phyloP scores from a whole-genome alignment of 208 protist genomes.

The Acanthamoeba castellanii region DNA sequence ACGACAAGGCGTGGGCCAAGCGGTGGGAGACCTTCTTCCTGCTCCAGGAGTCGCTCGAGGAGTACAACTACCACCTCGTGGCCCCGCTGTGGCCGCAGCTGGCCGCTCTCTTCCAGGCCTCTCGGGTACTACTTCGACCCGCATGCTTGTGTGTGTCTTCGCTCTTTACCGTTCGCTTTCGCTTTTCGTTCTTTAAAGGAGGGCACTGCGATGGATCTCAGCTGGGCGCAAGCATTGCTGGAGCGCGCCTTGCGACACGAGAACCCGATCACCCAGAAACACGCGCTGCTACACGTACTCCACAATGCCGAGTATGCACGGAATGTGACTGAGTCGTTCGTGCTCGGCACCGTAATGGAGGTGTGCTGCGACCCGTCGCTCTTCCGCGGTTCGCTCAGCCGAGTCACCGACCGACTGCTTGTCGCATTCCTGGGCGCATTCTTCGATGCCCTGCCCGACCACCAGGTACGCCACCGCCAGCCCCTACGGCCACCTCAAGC shows the following conservation, averaged over 20 bases:
- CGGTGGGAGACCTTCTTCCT: slow-evolving; percentile 44
- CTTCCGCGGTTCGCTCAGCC: background rate
- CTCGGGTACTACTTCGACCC: background rate
- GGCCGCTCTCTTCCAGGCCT: background rate
- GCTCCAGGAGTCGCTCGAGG: slow-evolving; percentile 43
- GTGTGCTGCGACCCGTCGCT: slow-evolving; percentile 2
- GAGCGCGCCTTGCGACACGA: slow-evolving; percentile 20
- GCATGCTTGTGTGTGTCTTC: no score
- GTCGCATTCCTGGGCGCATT: background rate
- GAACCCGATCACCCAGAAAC: slow-evolving; percentile 17
- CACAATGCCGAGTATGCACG: background rate
- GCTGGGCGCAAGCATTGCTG: background rate
- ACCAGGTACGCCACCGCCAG: background rate
- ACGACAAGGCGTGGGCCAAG: slow-evolving; percentile 20
- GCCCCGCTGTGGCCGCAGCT: slow-evolving; percentile 6
- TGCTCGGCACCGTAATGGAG: background rate
- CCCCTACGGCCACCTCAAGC: background rate
- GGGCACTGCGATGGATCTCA: background rate
- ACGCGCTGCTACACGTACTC: background rate
- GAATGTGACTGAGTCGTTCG: background rate
- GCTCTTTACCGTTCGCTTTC: no score
- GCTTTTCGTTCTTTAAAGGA: background rate
- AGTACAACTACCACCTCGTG: slow-evolving; percentile 50
- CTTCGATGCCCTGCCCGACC: background rate
- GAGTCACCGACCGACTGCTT: background rate